Base-by-base conservation (phyloP, 768 basidiomycete species). In the Sporobolomyces roseus region DNA sequence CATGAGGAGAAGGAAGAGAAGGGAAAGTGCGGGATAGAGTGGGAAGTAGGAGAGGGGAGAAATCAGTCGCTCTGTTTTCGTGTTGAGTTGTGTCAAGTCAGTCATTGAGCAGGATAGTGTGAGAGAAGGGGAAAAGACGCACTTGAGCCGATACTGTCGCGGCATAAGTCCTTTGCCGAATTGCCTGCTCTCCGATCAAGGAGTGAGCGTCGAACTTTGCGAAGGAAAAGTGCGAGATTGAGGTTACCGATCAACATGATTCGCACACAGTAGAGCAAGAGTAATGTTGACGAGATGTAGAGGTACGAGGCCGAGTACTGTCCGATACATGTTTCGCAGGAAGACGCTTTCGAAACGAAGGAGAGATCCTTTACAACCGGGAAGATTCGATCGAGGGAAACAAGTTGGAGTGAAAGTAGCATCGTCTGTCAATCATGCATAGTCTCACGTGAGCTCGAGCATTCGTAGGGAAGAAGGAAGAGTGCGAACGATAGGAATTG, bases 81-180 rank as follows among this genome's bases (percentile, higher is more conserved):
- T n/a, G 38, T 7, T 32, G 43, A 43, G 30, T 3, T 32, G 17
- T 10, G 27, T 25, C 30, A n/a, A 13, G 27, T 21, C 25, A 23
- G 45, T 33, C 58, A n/a, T n/a, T n/a, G n/a, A n/a, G n/a, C 10
- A 45, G 14, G 25, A 21, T 19, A 36, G 25, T 9, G 32, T 14
- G 45, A 13, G 12, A 46, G 12, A 29, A 61, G 25, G 27, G 1
- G 6, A 17, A 41, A 41, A 4, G 36, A 61, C 77, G 30, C 49
- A 77, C 77, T 77, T 81, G 52, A 88, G 79, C 35, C 87, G 81
- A 78, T 88, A 88, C 70, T 79, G 79, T 73, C 80, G 81, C 2
- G 86, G 88, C 55, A 81, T 85, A 36, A 88, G 79, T 0, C 87
- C 86, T 75, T 84, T 85, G 51, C 87, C 87, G 76, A 88, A 88